Evolutionary conservation across 2,329 filamentous ascomycete genomes (phyloP), one percentile per base, ranked within the genome.

Genomic region (Paecilomyces sp.): DNA sequence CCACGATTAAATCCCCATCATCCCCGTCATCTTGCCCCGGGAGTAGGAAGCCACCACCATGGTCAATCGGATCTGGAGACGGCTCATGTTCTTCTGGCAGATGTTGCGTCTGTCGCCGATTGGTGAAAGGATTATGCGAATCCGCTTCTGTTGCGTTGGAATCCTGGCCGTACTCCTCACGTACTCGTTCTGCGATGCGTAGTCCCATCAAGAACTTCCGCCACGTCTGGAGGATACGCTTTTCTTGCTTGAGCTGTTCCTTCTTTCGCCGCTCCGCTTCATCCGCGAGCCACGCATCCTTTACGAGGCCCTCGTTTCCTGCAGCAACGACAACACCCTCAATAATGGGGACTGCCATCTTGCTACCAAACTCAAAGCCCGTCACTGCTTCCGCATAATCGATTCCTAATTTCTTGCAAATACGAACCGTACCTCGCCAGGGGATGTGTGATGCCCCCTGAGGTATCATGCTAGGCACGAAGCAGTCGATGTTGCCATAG

Each of bases 401-500:
- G 41, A 97, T 88, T 3, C 86, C 85, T 0, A 99, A 80, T 62
- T 89, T 87, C 71, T 90, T 91, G 73, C 93, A 97, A 1, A 97
- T 84, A 55, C 88, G 87, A 33, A 88, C 86, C 0, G 88, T 88
- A 0, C 91, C 91, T 54, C 88, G 85, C 58, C 88, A 87, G 0
- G 91, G 91, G 1, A 97, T 82, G 71, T 99, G 94, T 0, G 89
- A 84, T 2, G 92, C 92, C 0, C 94, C 93, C 50, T 77, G 76
- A 0, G 94, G 94, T 28, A 95, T 88, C 94, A 99, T 97, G 63
- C 91, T 92, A 47, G 91, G 88, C 0, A 90, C 92, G 72, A 96
- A 99, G 58, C 96, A 85, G 72, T 99, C 94, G 62, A 99, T 97
- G 66, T 99, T 99, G 8, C 93, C 93, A 67, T 93, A 99, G 36